phyloP scores from a whole-genome alignment of 371 early-diverging fungal species.

The Circinella umbellata region DNA sequence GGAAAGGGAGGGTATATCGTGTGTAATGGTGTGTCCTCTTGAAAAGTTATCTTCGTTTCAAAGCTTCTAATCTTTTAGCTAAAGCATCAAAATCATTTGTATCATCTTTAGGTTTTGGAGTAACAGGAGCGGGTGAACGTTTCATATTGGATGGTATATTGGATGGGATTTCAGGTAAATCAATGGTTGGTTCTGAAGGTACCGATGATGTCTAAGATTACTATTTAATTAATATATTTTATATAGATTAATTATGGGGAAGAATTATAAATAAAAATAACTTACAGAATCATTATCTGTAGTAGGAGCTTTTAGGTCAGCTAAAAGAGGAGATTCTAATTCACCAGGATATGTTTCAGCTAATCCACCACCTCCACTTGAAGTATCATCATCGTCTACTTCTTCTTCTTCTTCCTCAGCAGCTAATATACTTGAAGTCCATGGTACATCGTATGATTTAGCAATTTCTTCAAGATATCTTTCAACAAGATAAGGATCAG shows the following conservation, averaged over 20 bases:
- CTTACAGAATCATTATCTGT: too few species aligned
- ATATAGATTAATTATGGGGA: background rate
- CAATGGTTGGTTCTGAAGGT: conserved; percentile 20
- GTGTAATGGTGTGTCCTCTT: too few species aligned
- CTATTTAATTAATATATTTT: background rate
- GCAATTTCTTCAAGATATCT: conserved; percentile 92
- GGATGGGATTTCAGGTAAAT: conserved; percentile 45
- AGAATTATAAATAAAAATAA: background rate
- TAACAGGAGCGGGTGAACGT: conserved; percentile 15
- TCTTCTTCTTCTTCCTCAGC: conserved; percentile 36
- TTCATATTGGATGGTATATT: conserved; percentile 33
- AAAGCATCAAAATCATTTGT: conserved; percentile 68
- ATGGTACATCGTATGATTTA: conserved; percentile 75
- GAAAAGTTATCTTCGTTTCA: conserved; percentile 52
- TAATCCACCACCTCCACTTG: conserved; percentile 17
- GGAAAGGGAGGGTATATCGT: too few species aligned
- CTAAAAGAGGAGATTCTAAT: conserved; percentile 27
- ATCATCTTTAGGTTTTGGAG: conserved; percentile 39
- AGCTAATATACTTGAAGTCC: conserved; percentile 60
- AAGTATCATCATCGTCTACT: conserved; percentile 27
- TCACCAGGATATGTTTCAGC: conserved; percentile 15
- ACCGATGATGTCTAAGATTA: background rate
- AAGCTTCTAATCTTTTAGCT: conserved; percentile 73
- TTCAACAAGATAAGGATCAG: conserved; percentile 80
- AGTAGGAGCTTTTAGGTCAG: background rate